Evolutionary conservation across 108 stramenopile genomes (phyloP).

Genomic region (Cyclotella baltica): DNA sequence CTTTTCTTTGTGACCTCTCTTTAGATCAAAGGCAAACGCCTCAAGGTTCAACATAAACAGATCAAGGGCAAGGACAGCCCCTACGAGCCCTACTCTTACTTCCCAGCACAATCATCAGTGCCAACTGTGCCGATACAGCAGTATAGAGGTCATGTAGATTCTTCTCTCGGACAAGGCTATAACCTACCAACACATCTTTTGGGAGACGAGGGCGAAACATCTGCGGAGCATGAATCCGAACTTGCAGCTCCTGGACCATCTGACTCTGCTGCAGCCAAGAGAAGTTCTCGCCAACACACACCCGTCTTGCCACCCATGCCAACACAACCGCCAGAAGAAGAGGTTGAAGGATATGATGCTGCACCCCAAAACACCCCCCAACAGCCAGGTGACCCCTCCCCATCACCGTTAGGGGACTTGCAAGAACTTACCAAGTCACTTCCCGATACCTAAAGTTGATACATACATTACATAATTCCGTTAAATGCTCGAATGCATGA

Average conservation of each 20-base stretch:
- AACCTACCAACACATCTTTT: background rate
- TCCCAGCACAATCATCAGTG: conserved; percentile 19
- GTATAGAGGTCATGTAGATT: background rate
- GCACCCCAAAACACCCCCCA: background rate
- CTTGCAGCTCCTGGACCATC: background rate
- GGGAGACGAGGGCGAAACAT: conserved; percentile 2
- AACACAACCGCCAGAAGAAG: conserved; percentile 13
- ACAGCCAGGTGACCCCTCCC: background rate
- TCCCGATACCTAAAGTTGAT: conserved; percentile 15
- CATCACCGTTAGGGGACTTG: conserved; percentile 21
- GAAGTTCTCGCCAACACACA: background rate
- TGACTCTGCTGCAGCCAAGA: background rate
- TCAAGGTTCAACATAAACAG: conserved; percentile 90
- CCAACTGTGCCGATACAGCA: conserved; percentile 31
- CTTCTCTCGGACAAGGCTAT: background rate
- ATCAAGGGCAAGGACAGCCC: conserved; percentile 25
- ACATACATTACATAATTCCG: conserved; percentile 3
- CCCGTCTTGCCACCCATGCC: conserved; percentile 26
- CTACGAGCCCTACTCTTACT: conserved; percentile 7
- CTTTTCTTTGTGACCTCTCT: conserved; percentile 3
- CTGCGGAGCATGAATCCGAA: background rate
- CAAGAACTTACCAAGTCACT: conserved; percentile 15
- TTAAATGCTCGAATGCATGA: background rate
- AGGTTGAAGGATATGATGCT: background rate
- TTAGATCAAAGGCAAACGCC: conserved; percentile 88